A percentile compares a stretch with the other conserved stretches of the same genome.
phyloP scores from a whole-genome alignment of 108 stramenopile genomes.

The Cyclotella choctawhatcheeana region DNA sequence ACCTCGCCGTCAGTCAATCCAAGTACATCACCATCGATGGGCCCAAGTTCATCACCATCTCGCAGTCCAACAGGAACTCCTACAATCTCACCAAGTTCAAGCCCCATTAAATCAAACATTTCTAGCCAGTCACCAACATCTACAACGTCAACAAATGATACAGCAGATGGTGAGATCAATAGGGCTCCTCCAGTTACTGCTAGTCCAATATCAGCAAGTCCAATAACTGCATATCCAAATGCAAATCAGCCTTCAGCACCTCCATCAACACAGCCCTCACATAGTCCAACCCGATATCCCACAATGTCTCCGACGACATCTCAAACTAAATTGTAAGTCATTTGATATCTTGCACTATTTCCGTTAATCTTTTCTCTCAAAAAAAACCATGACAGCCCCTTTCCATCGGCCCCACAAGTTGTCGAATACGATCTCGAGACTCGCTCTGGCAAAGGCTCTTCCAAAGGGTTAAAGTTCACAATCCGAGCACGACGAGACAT shows the following conservation, averaged over 20 bases:
- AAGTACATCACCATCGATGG: no score
- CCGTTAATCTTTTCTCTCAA: no score
- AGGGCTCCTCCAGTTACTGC: neutral
- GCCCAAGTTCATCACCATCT: no score
- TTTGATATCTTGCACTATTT: no score
- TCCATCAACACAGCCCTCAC: no score
- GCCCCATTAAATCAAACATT: no score
- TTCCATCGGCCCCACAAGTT: neutral
- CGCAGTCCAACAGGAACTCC: no score
- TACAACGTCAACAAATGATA: neutral
- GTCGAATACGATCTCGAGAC: neutral
- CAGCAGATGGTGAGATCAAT: neutral
- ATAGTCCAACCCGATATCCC: neutral
- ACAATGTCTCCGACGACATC: no score
- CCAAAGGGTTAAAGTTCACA: constrained; percentile 21
- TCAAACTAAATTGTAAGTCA: no score
- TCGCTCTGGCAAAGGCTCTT: neutral
- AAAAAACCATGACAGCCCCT: neutral
- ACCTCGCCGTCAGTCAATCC: no score
- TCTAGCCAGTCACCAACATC: neutral
- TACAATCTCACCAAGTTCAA: neutral
- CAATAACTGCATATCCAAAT: neutral
- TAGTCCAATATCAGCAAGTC: neutral
- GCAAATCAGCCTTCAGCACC: no score
- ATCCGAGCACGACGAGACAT: constrained; percentile 6